phyloP scores from a whole-genome alignment of 768 basidiomycete genomes.

The Xanthoconium stramineum region DNA sequence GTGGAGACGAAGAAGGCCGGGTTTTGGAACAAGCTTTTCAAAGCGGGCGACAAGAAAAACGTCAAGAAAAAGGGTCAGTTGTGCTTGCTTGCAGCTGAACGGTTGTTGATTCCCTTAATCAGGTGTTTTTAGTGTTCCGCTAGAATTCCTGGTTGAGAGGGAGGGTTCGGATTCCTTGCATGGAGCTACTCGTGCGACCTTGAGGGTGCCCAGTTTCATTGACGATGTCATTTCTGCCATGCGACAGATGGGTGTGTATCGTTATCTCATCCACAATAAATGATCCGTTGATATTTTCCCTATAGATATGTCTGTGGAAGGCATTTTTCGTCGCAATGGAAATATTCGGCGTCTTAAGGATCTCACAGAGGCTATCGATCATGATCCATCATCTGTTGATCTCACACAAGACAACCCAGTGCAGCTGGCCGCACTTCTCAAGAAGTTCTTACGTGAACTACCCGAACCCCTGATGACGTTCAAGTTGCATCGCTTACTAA shows the following conservation, averaged over 20 bases:
- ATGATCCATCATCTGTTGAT: conserved; percentile 90
- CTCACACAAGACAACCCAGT: conserved; percentile 94
- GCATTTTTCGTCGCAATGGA: conserved; percentile 97
- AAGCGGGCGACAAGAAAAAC: conserved; percentile 85
- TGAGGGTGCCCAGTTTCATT: conserved; percentile 94
- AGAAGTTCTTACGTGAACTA: conserved; percentile 94
- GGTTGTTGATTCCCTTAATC: conserved; percentile 11
- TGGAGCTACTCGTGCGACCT: conserved; percentile 78
- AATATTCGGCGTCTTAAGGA: conserved; percentile 93
- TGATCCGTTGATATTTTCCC: conserved; percentile 2
- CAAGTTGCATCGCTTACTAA: conserved; percentile 85
- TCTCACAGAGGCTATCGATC: conserved; percentile 88
- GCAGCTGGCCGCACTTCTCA: conserved; percentile 92
- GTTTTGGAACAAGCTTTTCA: conserved; percentile 97
- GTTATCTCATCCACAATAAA: neutral
- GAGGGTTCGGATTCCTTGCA: conserved; percentile 95
- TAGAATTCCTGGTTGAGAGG: conserved; percentile 89
- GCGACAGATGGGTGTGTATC: conserved; percentile 90
- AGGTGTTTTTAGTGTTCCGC: conserved; percentile 93
- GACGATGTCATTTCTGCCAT: conserved; percentile 98
- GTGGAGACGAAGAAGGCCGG: conserved; percentile 90
- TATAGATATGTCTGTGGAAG: conserved; percentile 97
- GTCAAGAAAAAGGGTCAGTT: conserved; percentile 81
- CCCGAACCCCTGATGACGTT: conserved; percentile 96
- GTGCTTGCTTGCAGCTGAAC: neutral